Base-by-base conservation (phyloP, 2,329 filamentous ascomycete genomes). In the Botryotinia globosa region DNA sequence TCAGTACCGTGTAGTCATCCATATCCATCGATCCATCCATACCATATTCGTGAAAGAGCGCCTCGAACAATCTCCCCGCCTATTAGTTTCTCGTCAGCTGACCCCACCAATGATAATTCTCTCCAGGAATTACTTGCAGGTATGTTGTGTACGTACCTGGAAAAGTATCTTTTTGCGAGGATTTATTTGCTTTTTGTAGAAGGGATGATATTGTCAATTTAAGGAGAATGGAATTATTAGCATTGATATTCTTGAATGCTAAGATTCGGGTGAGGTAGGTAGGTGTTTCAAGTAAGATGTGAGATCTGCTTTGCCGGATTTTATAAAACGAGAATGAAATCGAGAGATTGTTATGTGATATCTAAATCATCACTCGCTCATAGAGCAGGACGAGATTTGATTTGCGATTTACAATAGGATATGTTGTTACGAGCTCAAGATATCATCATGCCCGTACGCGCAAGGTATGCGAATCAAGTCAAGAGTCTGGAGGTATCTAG, bases 131-230 rank as follows among this genome's bases (percentile, higher is more conserved):
- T n/a, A 51, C 25, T 51, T 51, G 10, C 9, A n/a, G 12, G 12
- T 51, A 42, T 42, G 1, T 42, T 51, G 2, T 56, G 1, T 56
- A 25, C 20, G 3, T 56, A 48, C 45, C 20, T 48, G 20, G 8
- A 48, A 51, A 51, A 51, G 16, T n/a, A 14, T 4, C 12, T 14
- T n/a, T 54, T n/a, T 54, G 48, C 6, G 25, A 5, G 25, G 5
- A 54, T 54, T n/a, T n/a, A 16, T 54, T 54, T 54, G 7, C 7
- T 54, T 16, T 1, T 9, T 14, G 1, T n/a, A 3, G 5, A 16
- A 16, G 5, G 5, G 3, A 16, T 16, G 5, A 54, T n/a, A 1
- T n/a, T n/a, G 1, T n/a, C 5, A 7, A 16, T 54, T 3, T 2
- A n/a, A 14, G 12, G 12, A 12, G 25, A 3, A 56, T 56, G n/a